These are phyloP conservation scores for Curvularia spicifera DNA, from an alignment of 2,329 filamentous ascomycete genomes.

Conservation along the genomic window DNA sequence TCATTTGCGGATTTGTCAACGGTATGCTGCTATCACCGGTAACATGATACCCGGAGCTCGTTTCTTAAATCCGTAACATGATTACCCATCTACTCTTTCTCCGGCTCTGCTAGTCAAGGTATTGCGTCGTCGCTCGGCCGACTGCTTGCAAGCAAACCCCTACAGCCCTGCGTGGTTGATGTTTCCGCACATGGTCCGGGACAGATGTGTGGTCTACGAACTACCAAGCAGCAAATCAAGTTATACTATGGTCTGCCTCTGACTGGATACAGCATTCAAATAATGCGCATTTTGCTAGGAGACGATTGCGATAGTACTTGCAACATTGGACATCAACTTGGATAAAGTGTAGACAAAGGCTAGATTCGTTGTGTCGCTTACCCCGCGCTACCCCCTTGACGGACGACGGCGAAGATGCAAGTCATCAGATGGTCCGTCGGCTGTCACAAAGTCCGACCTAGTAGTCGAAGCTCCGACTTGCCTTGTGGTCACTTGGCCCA, in stretches of 20 bases:
- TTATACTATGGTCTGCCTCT: not conserved
- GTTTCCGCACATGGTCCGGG: not conserved
- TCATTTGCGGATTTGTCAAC: not conserved
- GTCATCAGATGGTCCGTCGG: constrained; percentile 18
- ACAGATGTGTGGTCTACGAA: constrained; percentile 13
- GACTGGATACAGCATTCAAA: too few species aligned
- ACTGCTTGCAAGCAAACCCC: not conserved
- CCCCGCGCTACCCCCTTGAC: constrained; percentile 29
- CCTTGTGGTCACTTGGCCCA: not conserved
- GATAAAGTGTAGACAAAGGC: constrained; percentile 16
- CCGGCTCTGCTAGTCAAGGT: not conserved
- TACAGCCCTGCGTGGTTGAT: constrained; percentile 8
- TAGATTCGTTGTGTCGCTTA: constrained; percentile 21
- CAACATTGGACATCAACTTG: not conserved
- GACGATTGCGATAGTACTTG: not conserved
- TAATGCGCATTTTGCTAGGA: not conserved
- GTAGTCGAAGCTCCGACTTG: constrained; percentile 7
- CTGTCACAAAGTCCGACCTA: constrained; percentile 13
- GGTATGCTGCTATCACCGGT: not conserved
- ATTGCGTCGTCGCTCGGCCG: constrained; percentile 1
- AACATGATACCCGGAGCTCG: not conserved
- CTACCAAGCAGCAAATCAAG: not conserved
- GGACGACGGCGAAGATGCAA: constrained; percentile 8
- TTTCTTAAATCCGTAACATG: constrained; percentile 1
- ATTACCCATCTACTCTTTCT: not conserved